Conservation (phyloP, 2,329 filamentous ascomycete species). For the Chaetomium globosum region DNA sequence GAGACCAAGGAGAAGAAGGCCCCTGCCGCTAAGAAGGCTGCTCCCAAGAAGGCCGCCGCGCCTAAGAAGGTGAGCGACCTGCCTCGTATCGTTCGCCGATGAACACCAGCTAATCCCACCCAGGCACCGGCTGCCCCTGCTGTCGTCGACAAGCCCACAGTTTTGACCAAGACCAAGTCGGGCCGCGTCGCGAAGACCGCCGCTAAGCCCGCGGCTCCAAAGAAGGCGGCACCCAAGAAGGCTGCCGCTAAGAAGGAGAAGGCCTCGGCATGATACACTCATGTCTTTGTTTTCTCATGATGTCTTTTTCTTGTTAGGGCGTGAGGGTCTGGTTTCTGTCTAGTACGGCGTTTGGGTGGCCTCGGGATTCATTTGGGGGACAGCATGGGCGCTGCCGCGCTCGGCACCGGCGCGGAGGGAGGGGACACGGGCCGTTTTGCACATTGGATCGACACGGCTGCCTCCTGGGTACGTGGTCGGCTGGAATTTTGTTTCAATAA, state of each 20-base stretch:
- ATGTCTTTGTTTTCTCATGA: slow-evolving; percentile 42
- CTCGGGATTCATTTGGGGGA: slow-evolving; percentile 26
- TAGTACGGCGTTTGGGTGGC: slow-evolving; percentile 35
- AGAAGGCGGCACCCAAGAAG: slow-evolving; percentile 54
- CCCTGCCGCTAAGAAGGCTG: slow-evolving; percentile 44
- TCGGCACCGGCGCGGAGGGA: slow-evolving; percentile 15
- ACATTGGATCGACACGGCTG: slow-evolving; percentile 7
- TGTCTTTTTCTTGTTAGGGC: slow-evolving; percentile 42
- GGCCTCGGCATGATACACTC: slow-evolving; percentile 31
- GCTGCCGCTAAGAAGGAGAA: slow-evolving; percentile 52
- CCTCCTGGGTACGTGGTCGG: slow-evolving; percentile 11
- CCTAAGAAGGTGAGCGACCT: slow-evolving; percentile 42
- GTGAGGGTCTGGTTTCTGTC: slow-evolving; percentile 31
- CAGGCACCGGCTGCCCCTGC: slow-evolving; percentile 67
- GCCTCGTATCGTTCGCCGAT: too few relatives aligned
- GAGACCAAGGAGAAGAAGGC: slow-evolving; percentile 50
- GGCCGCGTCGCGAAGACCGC: slow-evolving; percentile 78
- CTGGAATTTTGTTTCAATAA: not conserved
- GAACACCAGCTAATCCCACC: slow-evolving; percentile 18
- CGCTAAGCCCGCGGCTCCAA: slow-evolving; percentile 51
- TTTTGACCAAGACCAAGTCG: slow-evolving; percentile 80
- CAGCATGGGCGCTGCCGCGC: slow-evolving; percentile 29
- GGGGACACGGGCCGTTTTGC: slow-evolving; percentile 16
- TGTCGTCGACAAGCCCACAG: slow-evolving; percentile 68
- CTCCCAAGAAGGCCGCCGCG: slow-evolving; percentile 41